Base-by-base conservation (phyloP, 2,329 filamentous ascomycete genomes). In the Aureobasidium mangrovei region DNA sequence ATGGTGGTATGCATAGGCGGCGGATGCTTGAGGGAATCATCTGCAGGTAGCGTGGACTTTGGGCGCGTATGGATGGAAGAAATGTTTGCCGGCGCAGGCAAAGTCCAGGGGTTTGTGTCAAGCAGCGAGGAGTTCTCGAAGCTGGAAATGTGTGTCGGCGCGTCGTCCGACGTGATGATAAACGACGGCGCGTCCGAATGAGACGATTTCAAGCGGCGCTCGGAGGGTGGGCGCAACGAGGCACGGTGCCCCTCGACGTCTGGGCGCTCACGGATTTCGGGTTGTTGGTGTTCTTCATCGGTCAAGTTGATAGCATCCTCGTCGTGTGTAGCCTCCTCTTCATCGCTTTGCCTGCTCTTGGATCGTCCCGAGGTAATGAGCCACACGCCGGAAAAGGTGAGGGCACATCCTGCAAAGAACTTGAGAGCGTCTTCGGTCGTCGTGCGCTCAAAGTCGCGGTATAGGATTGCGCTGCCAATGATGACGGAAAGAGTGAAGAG, bases 321-420 rank as follows among this genome's bases (percentile, higher is more conserved):
- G 3, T 69, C 64, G 41, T 73, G 70, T 18, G 66, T 60, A 7
- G 66, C 18, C 54, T 57, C 33, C 48, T 60, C 65, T 8, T 70
- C 65, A 10, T 80, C 77, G 3, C 82, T 77, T 3, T 81, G 77
- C n/a, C 79, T 74, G 18, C 78, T 78, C 8, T 76, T 72, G 10
- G 70, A 74, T 61, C 91, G 79, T 53, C 89, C 90, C 63, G 86
- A 95, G 1, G 93, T 97, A 65, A 98, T 96, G 61, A 96, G 80
- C 70, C 93, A 97, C n/a, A 98, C 93, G 7, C 93, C 93, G 57
- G 91, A 83, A 69, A 98, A 98, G 0, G 93, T 98, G 60, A 98
- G 72, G 4, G 88, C 76, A 70, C 93, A 98, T 36, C 93, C 93
- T 26, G 88, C 88, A 9, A 95, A 73, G 65, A 98, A 98, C 63